Conservation (phyloP, 2,329 filamentous ascomycete genomes). For the Magnaporthales sp. region DNA sequence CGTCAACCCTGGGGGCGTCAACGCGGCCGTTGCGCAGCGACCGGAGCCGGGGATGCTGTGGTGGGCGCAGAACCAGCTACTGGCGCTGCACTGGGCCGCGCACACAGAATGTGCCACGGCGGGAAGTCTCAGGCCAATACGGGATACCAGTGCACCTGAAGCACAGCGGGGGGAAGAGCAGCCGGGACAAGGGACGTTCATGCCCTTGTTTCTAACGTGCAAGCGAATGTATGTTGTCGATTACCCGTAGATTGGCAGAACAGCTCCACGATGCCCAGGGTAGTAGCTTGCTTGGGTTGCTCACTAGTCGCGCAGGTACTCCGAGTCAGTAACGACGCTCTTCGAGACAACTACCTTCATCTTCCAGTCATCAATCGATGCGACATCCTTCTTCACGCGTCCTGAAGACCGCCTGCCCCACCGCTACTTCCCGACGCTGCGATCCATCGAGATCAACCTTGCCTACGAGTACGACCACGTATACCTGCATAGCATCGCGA, state of each 20-base stretch:
- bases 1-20: background rate
- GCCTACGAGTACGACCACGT: conserved; percentile 4
- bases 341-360: conserved; percentile 3
- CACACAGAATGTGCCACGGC: background rate
- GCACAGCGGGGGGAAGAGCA: background rate
- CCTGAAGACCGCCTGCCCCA: background rate
- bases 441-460: conserved; percentile 3
- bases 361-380: conserved; percentile 2
- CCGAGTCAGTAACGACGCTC: conserved; percentile 4
- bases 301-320: background rate
- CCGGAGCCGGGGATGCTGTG: background rate
- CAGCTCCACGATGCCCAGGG: background rate
- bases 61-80: conserved; percentile 1
- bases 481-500: background rate
- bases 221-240: background rate
- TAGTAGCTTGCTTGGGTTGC: background rate
- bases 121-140: background rate
- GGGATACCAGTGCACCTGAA: background rate
- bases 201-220: conserved; percentile 7
- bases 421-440: background rate
- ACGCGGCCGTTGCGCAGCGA: background rate
- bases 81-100: background rate
- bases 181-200: background rate
- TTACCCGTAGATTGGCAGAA: background rate
- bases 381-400: background rate